Evolutionary conservation across 148 eudicot genomes (phyloP).

Genomic region (Nyssa sinensis): DNA sequence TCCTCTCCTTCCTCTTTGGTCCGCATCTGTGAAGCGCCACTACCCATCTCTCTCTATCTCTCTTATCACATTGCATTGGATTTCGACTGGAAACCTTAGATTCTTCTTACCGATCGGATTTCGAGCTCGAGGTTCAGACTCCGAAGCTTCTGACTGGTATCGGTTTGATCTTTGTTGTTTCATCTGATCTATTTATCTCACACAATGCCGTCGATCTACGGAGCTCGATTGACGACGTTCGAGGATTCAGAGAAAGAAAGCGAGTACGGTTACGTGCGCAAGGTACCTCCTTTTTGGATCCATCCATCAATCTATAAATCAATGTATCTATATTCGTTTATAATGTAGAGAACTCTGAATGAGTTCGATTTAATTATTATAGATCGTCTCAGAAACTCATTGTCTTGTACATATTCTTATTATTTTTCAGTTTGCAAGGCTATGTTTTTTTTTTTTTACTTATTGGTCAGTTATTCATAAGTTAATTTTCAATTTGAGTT

Average conservation of each 20-base stretch:
- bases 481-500: neutral
- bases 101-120: slow-evolving; percentile 2
- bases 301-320: neutral
- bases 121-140: neutral
- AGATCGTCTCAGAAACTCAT: neutral
- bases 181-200: slow-evolving; percentile 15
- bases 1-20: neutral
- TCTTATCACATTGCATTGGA: neutral
- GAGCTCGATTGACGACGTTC: slow-evolving; percentile 84
- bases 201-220: slow-evolving; percentile 81
- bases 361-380: neutral
- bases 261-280: slow-evolving; percentile 97
- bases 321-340: neutral
- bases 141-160: neutral
- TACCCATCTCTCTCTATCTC: neutral
- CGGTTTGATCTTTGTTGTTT: neutral
- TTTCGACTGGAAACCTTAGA: neutral
- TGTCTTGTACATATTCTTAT: neutral
- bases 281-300: slow-evolving; percentile 45
- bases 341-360: neutral
- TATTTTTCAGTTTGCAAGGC: neutral
- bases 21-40: neutral
- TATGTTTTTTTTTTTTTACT: neutral
- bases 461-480: neutral
- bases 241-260: slow-evolving; percentile 98